Conservation (phyloP, 1,284 basidiomycete species). For the Puccinia coronata region DNA sequence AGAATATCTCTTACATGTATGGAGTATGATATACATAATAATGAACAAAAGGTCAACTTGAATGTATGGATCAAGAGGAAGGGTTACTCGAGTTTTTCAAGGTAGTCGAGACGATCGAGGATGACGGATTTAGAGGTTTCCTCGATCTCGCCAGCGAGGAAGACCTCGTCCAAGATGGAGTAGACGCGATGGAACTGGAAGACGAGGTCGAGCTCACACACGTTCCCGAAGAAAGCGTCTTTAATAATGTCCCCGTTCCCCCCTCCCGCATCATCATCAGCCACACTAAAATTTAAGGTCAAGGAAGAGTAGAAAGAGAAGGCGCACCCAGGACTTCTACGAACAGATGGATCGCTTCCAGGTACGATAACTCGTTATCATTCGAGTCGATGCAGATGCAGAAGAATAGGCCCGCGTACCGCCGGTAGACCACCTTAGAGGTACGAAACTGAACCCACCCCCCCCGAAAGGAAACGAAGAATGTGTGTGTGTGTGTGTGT, state of each 20-base stretch:
- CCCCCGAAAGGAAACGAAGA: not conserved
- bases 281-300: too few relatives aligned
- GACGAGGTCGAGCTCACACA: conserved; percentile 92
- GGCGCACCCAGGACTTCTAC: conserved; percentile 90
- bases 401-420: conserved; percentile 97
- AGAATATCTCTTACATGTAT: too few relatives aligned
- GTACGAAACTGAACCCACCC: conserved; percentile 76
- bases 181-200: conserved; percentile 99
- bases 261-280: too few relatives aligned
- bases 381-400: conserved; percentile 96
- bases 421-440: conserved; percentile 89
- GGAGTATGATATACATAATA: too few relatives aligned
- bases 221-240: conserved; percentile 98
- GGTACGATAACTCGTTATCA: conserved; percentile 94
- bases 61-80: not conserved
- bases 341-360: conserved; percentile 96
- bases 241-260: conserved; percentile 39
- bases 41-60: too few relatives aligned
- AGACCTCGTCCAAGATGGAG: conserved; percentile 95
- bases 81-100: conserved; percentile 22
- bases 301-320: too few relatives aligned
- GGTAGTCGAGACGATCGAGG: conserved; percentile 72
- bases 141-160: conserved; percentile 97
- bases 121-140: conserved; percentile 97
- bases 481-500: too few relatives aligned